Evolutionary conservation across 73 alveolate genomes (phyloP), one percentile per base, ranked within the genome.

Genomic region (Symbiodinium pilosum): DNA sequence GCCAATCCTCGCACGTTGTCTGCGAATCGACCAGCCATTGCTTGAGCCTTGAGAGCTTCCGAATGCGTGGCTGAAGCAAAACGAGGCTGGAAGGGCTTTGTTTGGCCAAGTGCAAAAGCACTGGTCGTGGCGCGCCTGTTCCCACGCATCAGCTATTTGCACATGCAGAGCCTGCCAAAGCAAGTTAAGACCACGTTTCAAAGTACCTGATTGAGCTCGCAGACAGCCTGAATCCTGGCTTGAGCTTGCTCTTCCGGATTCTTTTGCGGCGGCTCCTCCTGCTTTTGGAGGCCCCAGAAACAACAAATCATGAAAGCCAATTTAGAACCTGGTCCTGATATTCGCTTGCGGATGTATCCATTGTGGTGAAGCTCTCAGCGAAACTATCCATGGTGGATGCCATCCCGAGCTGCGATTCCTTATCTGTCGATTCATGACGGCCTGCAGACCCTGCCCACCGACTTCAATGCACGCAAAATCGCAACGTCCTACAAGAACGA

Each of bases 41-140:
- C 95, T 41, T 41, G 56, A 16, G 87, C 95, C 95, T 89, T 32
- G n/a, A n/a, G n/a, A n/a, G n/a, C n/a, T n/a, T n/a, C n/a, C n/a
- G n/a, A n/a, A n/a, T n/a, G n/a, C n/a, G n/a, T n/a, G n/a, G n/a
- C n/a, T n/a, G n/a, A n/a, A n/a, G n/a, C n/a, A n/a, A n/a, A n/a
- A n/a, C n/a, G n/a, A n/a, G n/a, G n/a, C n/a, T n/a, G n/a, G n/a
- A n/a, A n/a, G n/a, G n/a, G n/a, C n/a, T n/a, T n/a, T n/a, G n/a
- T n/a, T n/a, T n/a, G n/a, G n/a, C n/a, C n/a, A n/a, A n/a, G n/a
- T n/a, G n/a, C n/a, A n/a, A n/a, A n/a, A n/a, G n/a, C n/a, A n/a
- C n/a, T n/a, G n/a, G n/a, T n/a, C n/a, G n/a, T n/a, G n/a, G 21
- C 81, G 0, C 21, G 81, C 81, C 81, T 24, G 81, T n/a, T 64